Evolutionary conservation across 2,329 filamentous ascomycete genomes (phyloP).

Genomic region (Aaosphaeria arxii): DNA sequence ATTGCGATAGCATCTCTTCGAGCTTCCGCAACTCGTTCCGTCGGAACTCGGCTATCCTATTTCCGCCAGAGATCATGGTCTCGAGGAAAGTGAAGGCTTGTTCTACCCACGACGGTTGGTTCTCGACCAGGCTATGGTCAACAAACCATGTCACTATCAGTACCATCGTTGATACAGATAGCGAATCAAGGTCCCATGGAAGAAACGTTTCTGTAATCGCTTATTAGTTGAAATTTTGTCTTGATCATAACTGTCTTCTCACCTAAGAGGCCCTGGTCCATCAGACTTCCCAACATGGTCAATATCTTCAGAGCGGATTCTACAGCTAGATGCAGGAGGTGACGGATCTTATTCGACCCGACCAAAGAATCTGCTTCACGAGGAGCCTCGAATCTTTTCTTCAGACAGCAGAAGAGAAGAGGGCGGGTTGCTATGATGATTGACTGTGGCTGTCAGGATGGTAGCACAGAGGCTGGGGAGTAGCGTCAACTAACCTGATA

Average conservation of each 20-base stretch:
- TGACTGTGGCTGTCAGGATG: conserved; percentile 11
- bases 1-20: conserved; percentile 33
- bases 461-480: too few relatives aligned
- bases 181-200: conserved; percentile 47
- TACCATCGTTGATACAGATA: conserved; percentile 45
- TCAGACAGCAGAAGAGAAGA: neutral
- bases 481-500: conserved; percentile 34
- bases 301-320: conserved; percentile 46
- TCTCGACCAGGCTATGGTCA: conserved; percentile 34
- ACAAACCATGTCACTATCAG: conserved; percentile 37
- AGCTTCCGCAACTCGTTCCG: conserved; percentile 48
- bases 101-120: conserved; percentile 37
- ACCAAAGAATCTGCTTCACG: conserved; percentile 27
- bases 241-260: neutral
- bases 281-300: conserved; percentile 43
- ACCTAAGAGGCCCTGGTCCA: conserved; percentile 44
- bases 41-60: conserved; percentile 45
- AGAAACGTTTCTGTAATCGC: conserved; percentile 45
- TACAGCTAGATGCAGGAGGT: conserved; percentile 41
- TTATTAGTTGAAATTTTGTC: neutral
- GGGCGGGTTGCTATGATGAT: conserved; percentile 7
- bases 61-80: conserved; percentile 47
- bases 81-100: conserved; percentile 46
- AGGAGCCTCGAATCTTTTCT: conserved; percentile 15
- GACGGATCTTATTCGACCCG: conserved; percentile 37